Base-by-base conservation (phyloP, 1,139 yeast genomes). In the Suhomyces terraborum region DNA sequence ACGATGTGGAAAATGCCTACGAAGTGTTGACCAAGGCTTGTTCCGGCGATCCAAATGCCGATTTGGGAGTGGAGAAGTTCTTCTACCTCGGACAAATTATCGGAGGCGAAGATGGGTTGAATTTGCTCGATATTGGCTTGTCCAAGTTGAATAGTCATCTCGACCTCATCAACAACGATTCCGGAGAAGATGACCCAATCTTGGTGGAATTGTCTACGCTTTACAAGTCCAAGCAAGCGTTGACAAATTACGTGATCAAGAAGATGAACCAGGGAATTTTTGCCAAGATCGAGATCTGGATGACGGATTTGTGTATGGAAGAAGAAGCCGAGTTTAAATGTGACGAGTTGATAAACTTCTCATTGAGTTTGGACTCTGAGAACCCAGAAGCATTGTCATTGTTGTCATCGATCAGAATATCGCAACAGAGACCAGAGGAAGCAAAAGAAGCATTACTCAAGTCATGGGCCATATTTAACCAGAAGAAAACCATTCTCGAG, bases 281-380 rank as follows among this genome's bases (percentile, higher is more conserved):
- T 51, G 85, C 96, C 8, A 77, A 84, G 67, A 85, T 93, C 54
- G 99, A 93, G 64, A 88, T 94, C 46, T 93, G 98, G 97, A 93
- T 93, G 98, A 94, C 99, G 1, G 99, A 93, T 67, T 72, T 93
- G 50, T 91, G 98, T 60, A 89, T 91, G 96, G 95, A 88, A 53
- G 80, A 80, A 6, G 83, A 84, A 53, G 98, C 98, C 2, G 98
- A 93, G 62, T 33, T 62, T 4, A 77, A 80, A 59, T 94, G 98
- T 65, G 87, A 89, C 53, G 75, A 75, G 41, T 71, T 88, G 51
- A 84, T 91, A 38, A 65, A 77, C 4, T 79, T 77, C 52, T 83
- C 95, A 0, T 63, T 88, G 54, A 64, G 76, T 41, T 64, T 86
- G 27, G 91, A 87, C 48, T 40, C 57, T 4, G 61, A 66, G 6